phyloP scores from a whole-genome alignment of 108 stramenopile genomes.

The Cyclostephanos invisitatus region DNA sequence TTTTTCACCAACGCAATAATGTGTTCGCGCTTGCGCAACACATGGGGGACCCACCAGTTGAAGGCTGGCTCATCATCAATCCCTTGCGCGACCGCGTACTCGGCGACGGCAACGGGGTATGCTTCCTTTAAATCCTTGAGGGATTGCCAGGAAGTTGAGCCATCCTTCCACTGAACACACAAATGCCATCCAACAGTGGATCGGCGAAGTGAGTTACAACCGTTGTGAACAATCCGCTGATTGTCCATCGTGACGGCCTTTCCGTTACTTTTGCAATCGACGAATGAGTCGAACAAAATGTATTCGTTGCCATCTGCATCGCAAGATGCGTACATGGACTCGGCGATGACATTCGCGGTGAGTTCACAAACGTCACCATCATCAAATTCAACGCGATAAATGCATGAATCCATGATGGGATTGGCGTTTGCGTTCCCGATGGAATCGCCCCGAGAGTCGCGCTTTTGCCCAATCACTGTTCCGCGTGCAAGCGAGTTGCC shows the following conservation, averaged over 20 bases:
- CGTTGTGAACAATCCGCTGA: not conserved
- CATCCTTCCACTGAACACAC: constrained; percentile 47
- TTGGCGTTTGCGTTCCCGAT: constrained; percentile 2
- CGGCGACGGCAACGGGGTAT: constrained; percentile 16
- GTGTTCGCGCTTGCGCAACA: constrained; percentile 6
- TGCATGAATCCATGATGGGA: constrained; percentile 22
- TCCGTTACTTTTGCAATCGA: constrained; percentile 5
- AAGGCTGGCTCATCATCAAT: constrained; percentile 28
- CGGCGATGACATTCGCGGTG: constrained; percentile 29
- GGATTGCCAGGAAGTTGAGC: constrained; percentile 24
- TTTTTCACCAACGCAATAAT: constrained; percentile 18
- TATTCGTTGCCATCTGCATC: constrained; percentile 22
- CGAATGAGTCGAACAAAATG: constrained; percentile 7
- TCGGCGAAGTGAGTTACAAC: not conserved
- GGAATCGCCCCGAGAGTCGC: not conserved
- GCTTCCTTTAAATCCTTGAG: constrained; percentile 20
- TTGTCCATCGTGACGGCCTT: not conserved
- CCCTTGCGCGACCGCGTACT: constrained; percentile 11
- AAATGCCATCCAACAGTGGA: constrained; percentile 44
- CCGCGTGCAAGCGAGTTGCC: not conserved
- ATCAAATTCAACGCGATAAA: constrained; percentile 21
- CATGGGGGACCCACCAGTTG: constrained; percentile 18
- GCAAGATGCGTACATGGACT: constrained; percentile 3
- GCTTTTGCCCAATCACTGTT: not conserved
- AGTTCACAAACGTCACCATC: constrained; percentile 18